These are phyloP conservation scores for Starmerella bombi DNA, from an alignment of 805 yeast species.

Conservation along the genomic window DNA sequence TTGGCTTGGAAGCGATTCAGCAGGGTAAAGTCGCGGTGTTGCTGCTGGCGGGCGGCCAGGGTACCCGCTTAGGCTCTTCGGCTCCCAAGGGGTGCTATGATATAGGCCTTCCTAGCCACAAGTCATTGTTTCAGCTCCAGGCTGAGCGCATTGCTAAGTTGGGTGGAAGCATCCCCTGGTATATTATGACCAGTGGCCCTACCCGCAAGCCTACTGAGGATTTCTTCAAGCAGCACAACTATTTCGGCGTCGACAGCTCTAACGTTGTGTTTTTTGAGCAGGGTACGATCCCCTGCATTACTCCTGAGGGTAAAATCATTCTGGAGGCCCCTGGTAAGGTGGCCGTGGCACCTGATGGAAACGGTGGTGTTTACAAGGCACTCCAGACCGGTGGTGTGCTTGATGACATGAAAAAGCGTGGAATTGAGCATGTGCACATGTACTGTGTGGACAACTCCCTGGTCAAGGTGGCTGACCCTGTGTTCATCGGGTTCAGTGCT, in stretches of 20 bases:
- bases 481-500: constrained; percentile 73
- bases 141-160: constrained; percentile 67
- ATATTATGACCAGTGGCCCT: constrained; percentile 89
- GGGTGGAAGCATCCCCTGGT: constrained; percentile 49
- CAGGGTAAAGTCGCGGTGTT: constrained; percentile 73
- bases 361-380: constrained; percentile 92
- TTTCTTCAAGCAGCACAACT: constrained; percentile 47
- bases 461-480: constrained; percentile 88
- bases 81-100: constrained; percentile 91
- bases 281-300: constrained; percentile 87
- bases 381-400: constrained; percentile 49
- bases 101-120: constrained; percentile 69
- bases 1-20: constrained; percentile 58
- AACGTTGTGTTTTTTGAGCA: constrained; percentile 80
- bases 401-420: constrained; percentile 51
- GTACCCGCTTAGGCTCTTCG: constrained; percentile 81
- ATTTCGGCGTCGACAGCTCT: constrained; percentile 51
- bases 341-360: constrained; percentile 91
- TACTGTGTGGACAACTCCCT: constrained; percentile 92
- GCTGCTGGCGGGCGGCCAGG: constrained; percentile 97
- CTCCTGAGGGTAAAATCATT: constrained; percentile 58
- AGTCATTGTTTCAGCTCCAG: constrained; percentile 81
- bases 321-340: constrained; percentile 42
- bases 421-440: constrained; percentile 83
- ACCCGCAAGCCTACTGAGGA: constrained; percentile 63